phyloP scores from a whole-genome alignment of 2,329 filamentous ascomycete genomes.

The Alternaria longipes region DNA sequence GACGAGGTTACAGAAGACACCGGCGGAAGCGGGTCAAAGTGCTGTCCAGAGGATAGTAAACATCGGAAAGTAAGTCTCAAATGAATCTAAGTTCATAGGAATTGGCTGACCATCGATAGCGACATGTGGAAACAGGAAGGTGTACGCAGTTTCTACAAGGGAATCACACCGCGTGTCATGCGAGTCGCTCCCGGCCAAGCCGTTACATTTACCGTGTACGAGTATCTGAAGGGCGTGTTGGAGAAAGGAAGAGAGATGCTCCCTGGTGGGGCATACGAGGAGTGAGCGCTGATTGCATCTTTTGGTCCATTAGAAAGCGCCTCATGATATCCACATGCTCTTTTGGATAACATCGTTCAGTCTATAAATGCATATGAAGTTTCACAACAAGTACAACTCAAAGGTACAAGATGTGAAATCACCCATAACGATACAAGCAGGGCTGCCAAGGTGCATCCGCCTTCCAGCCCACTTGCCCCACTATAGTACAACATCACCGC shows the following conservation, averaged over 20 bases:
- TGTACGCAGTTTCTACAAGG: constrained; percentile 95
- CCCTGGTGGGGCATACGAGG: constrained; percentile 59
- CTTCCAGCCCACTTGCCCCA: constrained; percentile 33
- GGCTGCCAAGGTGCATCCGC: constrained; percentile 15
- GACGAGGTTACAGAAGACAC: constrained; percentile 91
- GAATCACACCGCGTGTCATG: constrained; percentile 97
- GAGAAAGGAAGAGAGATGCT: constrained; percentile 59
- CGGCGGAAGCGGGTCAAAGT: constrained; percentile 80
- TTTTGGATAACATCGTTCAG: neutral
- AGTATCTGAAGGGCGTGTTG: constrained; percentile 60
- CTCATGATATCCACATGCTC: constrained; percentile 24
- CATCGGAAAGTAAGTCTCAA: constrained; percentile 68
- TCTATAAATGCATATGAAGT: neutral
- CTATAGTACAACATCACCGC: constrained; percentile 16
- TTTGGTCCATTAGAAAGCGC: neutral
- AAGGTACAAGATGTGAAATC: neutral
- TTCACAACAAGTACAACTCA: neutral
- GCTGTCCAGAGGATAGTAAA: constrained; percentile 79
- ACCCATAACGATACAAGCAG: neutral
- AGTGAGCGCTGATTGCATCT: constrained; percentile 41
- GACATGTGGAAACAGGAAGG: constrained; percentile 82
- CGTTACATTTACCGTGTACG: constrained; percentile 71
- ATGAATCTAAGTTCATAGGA: neutral
- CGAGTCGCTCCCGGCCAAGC: constrained; percentile 95
- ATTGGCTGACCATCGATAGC: constrained; percentile 31